Conservation (phyloP, 2,329 filamentous ascomycete species). For the Camptophora hylomeconis region DNA sequence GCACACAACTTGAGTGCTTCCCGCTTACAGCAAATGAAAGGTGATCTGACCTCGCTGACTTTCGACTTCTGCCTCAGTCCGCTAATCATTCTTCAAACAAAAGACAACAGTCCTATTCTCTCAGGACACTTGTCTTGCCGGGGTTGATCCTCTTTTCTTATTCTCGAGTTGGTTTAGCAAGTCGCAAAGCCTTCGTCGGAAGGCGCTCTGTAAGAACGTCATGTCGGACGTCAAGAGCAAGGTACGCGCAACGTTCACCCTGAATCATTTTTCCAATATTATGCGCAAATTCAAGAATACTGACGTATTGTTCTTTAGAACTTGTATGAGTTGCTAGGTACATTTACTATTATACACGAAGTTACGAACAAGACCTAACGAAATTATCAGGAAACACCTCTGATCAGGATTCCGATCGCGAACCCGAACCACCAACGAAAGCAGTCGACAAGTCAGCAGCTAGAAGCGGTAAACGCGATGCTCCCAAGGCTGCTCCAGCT, state of each 20-base stretch:
- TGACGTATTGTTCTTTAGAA: slow-evolving; percentile 51
- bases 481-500: slow-evolving; percentile 55
- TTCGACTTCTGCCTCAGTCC: too few species aligned
- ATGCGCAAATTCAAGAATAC: slow-evolving; percentile 12
- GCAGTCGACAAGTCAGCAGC: slow-evolving; percentile 71
- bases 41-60: too few species aligned
- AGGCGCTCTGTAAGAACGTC: slow-evolving; percentile 36
- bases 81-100: too few species aligned
- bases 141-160: too few species aligned
- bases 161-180: too few species aligned
- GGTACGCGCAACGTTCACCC: slow-evolving; percentile 24
- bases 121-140: too few species aligned
- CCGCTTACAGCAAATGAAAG: too few species aligned
- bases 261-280: slow-evolving; percentile 6
- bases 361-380: slow-evolving; percentile 7
- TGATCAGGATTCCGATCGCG: slow-evolving; percentile 60
- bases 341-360: slow-evolving; percentile 17
- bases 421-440: slow-evolving; percentile 67
- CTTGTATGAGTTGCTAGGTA: slow-evolving; percentile 98
- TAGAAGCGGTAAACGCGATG: slow-evolving; percentile 78
- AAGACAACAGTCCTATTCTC: too few species aligned
- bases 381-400: slow-evolving; percentile 51
- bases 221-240: slow-evolving; percentile 41
- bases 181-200: too few species aligned
- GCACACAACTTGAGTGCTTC: too few species aligned